phyloP scores from a whole-genome alignment of 2,329 filamentous ascomycete species.

The Hirsutella rhossiliensis region DNA sequence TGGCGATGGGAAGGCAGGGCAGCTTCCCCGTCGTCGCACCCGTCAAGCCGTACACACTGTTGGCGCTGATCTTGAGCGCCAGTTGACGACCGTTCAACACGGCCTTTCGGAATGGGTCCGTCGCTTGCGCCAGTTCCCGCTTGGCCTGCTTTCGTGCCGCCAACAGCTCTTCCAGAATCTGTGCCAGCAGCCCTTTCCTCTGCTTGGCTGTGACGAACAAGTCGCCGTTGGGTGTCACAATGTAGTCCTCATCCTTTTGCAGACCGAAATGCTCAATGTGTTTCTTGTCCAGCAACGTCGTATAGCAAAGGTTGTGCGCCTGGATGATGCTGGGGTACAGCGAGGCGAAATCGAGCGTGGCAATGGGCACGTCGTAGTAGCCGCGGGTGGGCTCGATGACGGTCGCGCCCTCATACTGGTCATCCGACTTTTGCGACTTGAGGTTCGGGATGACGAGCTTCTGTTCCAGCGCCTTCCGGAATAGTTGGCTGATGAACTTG shows the following conservation, averaged over 20 bases:
- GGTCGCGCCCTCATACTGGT: slow-evolving; percentile 94
- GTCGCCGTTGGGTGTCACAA: slow-evolving; percentile 89
- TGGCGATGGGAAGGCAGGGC: slow-evolving; percentile 88
- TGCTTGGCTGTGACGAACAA: slow-evolving; percentile 81
- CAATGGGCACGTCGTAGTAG: slow-evolving; percentile 91
- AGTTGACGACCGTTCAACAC: slow-evolving; percentile 95
- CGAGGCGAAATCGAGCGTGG: slow-evolving; percentile 96
- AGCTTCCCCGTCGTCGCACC: slow-evolving; percentile 93
- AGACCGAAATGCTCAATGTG: slow-evolving; percentile 65
- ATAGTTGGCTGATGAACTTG: slow-evolving; percentile 94
- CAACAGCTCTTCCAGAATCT: slow-evolving; percentile 91
- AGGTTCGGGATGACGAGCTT: slow-evolving; percentile 90
- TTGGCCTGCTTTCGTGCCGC: slow-evolving; percentile 91
- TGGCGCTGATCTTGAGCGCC: slow-evolving; percentile 91
- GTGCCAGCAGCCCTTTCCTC: slow-evolving; percentile 81
- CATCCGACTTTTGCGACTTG: slow-evolving; percentile 56
- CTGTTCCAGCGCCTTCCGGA: slow-evolving; percentile 87
- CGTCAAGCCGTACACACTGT: slow-evolving; percentile 94
- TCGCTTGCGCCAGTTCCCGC: slow-evolving; percentile 76
- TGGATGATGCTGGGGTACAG: slow-evolving; percentile 98
- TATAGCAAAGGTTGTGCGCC: slow-evolving; percentile 97
- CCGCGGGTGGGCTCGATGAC: slow-evolving; percentile 91
- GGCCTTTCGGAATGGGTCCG: slow-evolving; percentile 93
- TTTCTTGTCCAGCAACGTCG: slow-evolving; percentile 64
- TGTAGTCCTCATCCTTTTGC: slow-evolving; percentile 87